Base-by-base conservation (phyloP, 495 filamentous ascomycete genomes). In the Penicillium riverlandense region DNA sequence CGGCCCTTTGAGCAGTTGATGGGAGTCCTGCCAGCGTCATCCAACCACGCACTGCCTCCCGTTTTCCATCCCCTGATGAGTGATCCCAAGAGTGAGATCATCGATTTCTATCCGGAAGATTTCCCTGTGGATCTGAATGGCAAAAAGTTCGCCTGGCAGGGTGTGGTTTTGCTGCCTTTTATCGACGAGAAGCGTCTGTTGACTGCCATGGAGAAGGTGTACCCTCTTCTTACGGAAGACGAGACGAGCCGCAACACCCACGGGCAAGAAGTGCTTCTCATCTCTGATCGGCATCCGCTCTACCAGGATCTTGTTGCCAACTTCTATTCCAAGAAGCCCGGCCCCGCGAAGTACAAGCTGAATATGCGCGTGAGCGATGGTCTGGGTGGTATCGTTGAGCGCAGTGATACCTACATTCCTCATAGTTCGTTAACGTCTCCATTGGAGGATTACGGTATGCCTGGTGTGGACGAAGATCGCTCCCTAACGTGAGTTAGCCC, bases 121-220 rank as follows among this genome's bases (percentile, higher is more conserved):
- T 99, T 99, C 58, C 77, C 83, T 4, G 75, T 96, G 43, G 92
- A 99, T 58, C 65, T 97, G 42, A 97, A 99, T 45, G 92, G 92
- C 45, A 97, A 97, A 72, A 99, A 97, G 59, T 94, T 95, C 64
- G 86, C 88, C 2, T 99, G 92, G 92, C 91, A 99, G 57, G 92
- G 92, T 49, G 88, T 97, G 35, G 87, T 86, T 15, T 69, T 97
- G 28, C 78, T 99, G 13, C 92, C 92, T 0, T 99, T 96, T 64
- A 97, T 99, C 52, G 90, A 99, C 59, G 92, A 92, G 67, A 83
- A 83, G 41, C 79, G 90, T 29, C 68, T 99, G 13, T 73, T 97
- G 14, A 72, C 76, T 15, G 92, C 94, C 6, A 90, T 96, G 79
- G 69, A 78, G 12, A 84, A 81, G 53, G 86, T 85, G 50, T 91